Conservation (phyloP, 169 alveolate genomes). For the Cryptosporidium baileyi region DNA sequence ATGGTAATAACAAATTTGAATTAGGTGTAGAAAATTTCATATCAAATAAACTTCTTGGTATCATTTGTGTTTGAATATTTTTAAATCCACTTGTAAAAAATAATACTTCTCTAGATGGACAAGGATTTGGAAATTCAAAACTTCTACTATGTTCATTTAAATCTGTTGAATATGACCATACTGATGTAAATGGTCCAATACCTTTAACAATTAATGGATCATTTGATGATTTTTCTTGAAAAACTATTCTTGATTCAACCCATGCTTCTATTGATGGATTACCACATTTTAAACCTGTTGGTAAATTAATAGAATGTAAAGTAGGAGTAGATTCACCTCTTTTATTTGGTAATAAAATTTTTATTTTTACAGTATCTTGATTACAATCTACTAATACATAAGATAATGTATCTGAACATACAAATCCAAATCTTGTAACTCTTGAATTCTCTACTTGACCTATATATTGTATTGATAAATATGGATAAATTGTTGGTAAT, state of each 20-base stretch:
- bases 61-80: conserved; percentile 55
- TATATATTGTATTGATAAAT: conserved; percentile 56
- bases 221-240: conserved; percentile 40
- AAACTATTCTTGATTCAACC: conserved; percentile 53
- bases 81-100: conserved; percentile 66
- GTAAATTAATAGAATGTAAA: conserved; percentile 33
- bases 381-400: conserved; percentile 59
- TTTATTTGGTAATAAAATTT: conserved; percentile 21
- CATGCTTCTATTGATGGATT: conserved; percentile 58
- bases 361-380: conserved; percentile 38
- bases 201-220: conserved; percentile 51
- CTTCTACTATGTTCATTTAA: conserved; percentile 62
- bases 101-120: conserved; percentile 65
- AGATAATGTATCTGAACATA: conserved; percentile 51
- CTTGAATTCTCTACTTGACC: conserved; percentile 52
- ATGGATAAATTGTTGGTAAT: conserved; percentile 63
- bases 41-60: conserved; percentile 57
- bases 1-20: conserved; percentile 45
- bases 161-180: conserved; percentile 67
- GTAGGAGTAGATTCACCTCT: conserved; percentile 3
- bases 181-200: conserved; percentile 52
- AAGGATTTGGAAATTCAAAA: conserved; percentile 66
- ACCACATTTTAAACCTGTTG: conserved; percentile 66
- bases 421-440: conserved; percentile 58
- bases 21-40: conserved; percentile 59